A percentile compares a stretch with the other conserved stretches of the same genome.
Conservation (phyloP, 2,329 filamentous ascomycete genomes). For the Elsinoe australis region DNA sequence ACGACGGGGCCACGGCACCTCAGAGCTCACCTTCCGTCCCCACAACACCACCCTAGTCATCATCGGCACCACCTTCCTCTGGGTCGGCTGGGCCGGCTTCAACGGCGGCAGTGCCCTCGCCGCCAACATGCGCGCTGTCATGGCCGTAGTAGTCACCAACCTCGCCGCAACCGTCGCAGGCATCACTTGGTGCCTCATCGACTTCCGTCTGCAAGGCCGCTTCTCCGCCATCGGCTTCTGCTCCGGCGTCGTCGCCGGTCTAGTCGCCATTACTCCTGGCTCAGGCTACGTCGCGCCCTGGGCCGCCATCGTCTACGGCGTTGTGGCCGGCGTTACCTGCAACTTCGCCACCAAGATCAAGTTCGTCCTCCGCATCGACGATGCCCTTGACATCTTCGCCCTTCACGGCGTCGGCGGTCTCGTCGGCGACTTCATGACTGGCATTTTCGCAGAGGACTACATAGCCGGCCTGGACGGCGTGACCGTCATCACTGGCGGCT, state of each 20-base stretch:
- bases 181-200: conserved; percentile 89
- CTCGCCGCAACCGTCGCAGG: conserved; percentile 85
- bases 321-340: conserved; percentile 59
- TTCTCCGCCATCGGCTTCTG: conserved; percentile 94
- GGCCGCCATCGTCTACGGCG: conserved; percentile 54
- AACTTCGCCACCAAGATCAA: conserved; percentile 83
- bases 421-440: conserved; percentile 70
- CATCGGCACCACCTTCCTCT: conserved; percentile 87
- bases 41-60: conserved; percentile 98
- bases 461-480: conserved; percentile 69
- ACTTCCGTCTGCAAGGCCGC: conserved; percentile 88
- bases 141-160: conserved; percentile 98
- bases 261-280: conserved; percentile 79
- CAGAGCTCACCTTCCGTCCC: conserved; percentile 99
- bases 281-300: conserved; percentile 69
- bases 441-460: conserved; percentile 59
- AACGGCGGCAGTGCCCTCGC: conserved; percentile 48
- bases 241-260: conserved; percentile 76
- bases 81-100: conserved; percentile 65
- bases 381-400: conserved; percentile 84
- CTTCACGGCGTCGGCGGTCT: conserved; percentile 82
- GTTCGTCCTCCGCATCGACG: conserved; percentile 71
- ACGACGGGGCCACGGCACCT: conserved; percentile 77
- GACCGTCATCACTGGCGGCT: conserved; percentile 62
- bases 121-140: conserved; percentile 84